Evolutionary conservation across 306 rosid genomes (phyloP), one percentile per base, ranked within the genome.

Genomic region (Dalbergia oliveri): DNA sequence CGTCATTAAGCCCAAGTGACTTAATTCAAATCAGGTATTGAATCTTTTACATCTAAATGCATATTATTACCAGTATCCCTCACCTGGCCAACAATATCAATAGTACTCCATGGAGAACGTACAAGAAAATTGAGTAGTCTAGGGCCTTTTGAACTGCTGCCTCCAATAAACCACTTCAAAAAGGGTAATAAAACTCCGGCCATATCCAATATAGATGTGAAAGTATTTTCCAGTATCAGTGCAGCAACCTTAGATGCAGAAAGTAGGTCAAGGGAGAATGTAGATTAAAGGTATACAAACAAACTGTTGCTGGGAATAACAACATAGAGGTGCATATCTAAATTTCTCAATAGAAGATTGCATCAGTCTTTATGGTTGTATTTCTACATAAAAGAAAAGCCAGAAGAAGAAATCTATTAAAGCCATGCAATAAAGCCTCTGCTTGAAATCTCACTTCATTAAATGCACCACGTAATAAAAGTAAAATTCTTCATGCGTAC

Each of bases 131-230:
- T 96, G 78, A 96, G 98, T 69, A 86, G 35, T 86, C 66, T 96
- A 54, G 88, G 96, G 77, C 98, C 94, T 66, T 88, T 89, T 60
- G 97, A 79, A 77, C 88, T 63, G 81, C 88, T 92, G 66, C 98
- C 93, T 79, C 99, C 99, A 61, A 96, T 96, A 83, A 96, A 88
- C 93, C 93, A 96, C 91, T 93, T 96, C 85, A 93, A 83, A 87
- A 96, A 88, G 11, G 99, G 99, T 82, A 96, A 77, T 74, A 96
- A 26, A 87, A 96, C 93, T 87, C 98, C 99, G 85, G 98, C 97
- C 99, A 96, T 90, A 87, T 96, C 99, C 91, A 96, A 84, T 84
- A 96, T 93, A 81, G 99, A 96, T 9, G 98, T 93, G 83, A 96
- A 96, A 70, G 99, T 93, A 81, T 96, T 96, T 86, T 96, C 99